A percentile compares a stretch with the other conserved stretches of the same genome.
These are phyloP conservation scores for Arthrinium phaeospermum DNA, from an alignment of 2,329 filamentous ascomycete genomes.

Conservation along the genomic window DNA sequence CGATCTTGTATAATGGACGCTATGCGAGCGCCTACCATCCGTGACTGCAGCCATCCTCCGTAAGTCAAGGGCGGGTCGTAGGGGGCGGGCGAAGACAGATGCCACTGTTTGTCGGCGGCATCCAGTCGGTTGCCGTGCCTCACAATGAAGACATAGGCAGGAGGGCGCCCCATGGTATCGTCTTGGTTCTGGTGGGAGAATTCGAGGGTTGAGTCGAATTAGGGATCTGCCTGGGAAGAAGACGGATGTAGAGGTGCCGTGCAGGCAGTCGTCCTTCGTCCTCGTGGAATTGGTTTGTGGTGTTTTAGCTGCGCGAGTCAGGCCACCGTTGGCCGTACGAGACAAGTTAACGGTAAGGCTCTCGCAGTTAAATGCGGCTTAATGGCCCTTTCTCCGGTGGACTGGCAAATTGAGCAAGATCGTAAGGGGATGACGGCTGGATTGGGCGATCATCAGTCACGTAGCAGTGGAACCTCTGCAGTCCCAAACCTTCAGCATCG, in stretches of 20 bases:
- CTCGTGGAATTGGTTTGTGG: background rate
- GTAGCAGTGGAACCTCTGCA: constrained; percentile 14
- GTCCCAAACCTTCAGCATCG: constrained; percentile 14
- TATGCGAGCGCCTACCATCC: constrained; percentile 82
- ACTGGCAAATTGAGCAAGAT: constrained; percentile 13
- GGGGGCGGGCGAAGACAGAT: constrained; percentile 87
- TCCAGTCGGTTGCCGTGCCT: constrained; percentile 93
- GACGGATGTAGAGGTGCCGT: background rate
- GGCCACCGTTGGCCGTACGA: constrained; percentile 9
- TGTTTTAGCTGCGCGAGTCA: constrained; percentile 7
- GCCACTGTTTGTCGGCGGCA: constrained; percentile 93
- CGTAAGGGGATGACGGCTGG: constrained; percentile 3
- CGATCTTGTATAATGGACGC: constrained; percentile 69
- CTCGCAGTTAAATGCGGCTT: background rate
- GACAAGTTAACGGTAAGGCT: constrained; percentile 8
- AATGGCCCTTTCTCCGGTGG: background rate
- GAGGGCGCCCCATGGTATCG: constrained; percentile 51
- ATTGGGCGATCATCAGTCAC: constrained; percentile 14
- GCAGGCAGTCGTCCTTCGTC: background rate
- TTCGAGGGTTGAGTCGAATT: background rate
- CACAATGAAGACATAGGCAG: constrained; percentile 57
- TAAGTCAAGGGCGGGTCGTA: constrained; percentile 97
- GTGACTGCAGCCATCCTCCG: constrained; percentile 88
- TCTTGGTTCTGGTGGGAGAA: background rate
- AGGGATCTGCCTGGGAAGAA: background rate